Percentiles rank a stretch among this genome's conserved stretches.
These are phyloP conservation scores for Neurospora sp. DNA, from an alignment of 495 filamentous ascomycete species.

Conservation along the genomic window DNA sequence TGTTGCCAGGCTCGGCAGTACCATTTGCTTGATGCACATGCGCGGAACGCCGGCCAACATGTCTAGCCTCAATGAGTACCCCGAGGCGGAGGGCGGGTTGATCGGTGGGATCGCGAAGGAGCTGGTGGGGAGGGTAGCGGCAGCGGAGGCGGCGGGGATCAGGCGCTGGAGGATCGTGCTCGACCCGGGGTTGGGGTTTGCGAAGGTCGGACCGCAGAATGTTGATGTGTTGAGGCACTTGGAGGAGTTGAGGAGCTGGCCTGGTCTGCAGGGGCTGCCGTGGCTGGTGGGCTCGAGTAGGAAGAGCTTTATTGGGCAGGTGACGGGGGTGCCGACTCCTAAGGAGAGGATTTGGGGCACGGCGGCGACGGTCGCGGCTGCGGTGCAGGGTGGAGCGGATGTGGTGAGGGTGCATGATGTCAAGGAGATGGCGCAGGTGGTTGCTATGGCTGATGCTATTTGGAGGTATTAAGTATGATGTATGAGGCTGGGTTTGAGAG, in stretches of 20 bases:
- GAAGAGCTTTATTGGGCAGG: constrained; percentile 77
- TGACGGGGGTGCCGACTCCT: constrained; percentile 58
- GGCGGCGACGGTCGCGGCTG: constrained; percentile 76
- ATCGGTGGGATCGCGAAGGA: constrained; percentile 60
- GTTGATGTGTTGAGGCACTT: constrained; percentile 64
- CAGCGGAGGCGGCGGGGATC: constrained; percentile 74
- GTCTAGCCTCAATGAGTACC: constrained; percentile 59
- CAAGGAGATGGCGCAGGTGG: constrained; percentile 76
- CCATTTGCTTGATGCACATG: constrained; percentile 91
- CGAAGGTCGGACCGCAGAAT: constrained; percentile 73
- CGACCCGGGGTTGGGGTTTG: constrained; percentile 89
- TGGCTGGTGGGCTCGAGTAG: constrained; percentile 87
- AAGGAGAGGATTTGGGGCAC: constrained; percentile 71
- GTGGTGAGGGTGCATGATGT: constrained; percentile 94
- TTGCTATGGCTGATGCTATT: constrained; percentile 84
- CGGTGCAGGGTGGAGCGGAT: constrained; percentile 86
- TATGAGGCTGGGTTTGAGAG: not conserved
- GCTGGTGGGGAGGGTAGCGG: constrained; percentile 56
- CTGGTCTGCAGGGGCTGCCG: constrained; percentile 61
- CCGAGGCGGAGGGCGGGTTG: constrained; percentile 46
- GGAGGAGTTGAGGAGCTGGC: constrained; percentile 47
- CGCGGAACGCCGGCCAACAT: constrained; percentile 82
- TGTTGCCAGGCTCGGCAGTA: constrained; percentile 66
- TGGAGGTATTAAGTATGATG: constrained; percentile 41
- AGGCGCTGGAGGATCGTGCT: constrained; percentile 89